Base-by-base conservation (phyloP, 2,329 filamentous ascomycete genomes). In the Raffaelea albimanens region DNA sequence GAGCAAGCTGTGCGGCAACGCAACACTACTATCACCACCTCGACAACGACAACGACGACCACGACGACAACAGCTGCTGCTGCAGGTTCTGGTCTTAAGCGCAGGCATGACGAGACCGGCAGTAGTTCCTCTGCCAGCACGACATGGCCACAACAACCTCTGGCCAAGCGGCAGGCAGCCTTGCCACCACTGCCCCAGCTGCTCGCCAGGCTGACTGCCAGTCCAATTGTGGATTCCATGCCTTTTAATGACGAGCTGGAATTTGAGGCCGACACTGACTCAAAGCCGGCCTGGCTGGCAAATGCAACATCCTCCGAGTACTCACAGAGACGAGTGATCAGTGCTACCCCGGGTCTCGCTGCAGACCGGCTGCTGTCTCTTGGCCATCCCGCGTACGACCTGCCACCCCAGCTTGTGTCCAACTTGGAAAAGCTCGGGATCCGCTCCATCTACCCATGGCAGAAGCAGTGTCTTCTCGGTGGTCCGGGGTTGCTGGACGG, bases 381-480 rank as follows among this genome's bases (percentile, higher is more conserved):
- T 25, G 71, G 72, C 4, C 78, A 88, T 60, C 67, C 74, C 1
- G 67, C 66, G 36, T 90, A 88, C 65, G 75, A 68, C 9, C 67
- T 90, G 14, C 80, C 83, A 3, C 54, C 63, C 0, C 63, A 69
- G 21, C 65, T 89, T 36, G 75, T 85, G 3, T 63, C 69, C 18
- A 89, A 88, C 57, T 76, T 89, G 57, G 71, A 70, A 43, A 64
- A 68, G 0, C 67, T 85, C 36, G 85, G 85, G n/a, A 83, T 90
- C 48, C 75, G 70, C 38, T 76, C 74, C 53, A 89, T 89, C 50
- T 89, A 89, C 56, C 82, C 83, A 2, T 90, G 85, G 85, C 85
- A 89, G 62, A 83, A 83, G 44, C 79, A 81, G 49, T 90, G 85
- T 57, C 69, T 90, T 8, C 68, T 83, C 46, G 79, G 80, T 0